A percentile compares a stretch with the other conserved stretches of the same genome.
Conservation (phyloP, 108 stramenopile species). For the Craspedostauros australis region DNA sequence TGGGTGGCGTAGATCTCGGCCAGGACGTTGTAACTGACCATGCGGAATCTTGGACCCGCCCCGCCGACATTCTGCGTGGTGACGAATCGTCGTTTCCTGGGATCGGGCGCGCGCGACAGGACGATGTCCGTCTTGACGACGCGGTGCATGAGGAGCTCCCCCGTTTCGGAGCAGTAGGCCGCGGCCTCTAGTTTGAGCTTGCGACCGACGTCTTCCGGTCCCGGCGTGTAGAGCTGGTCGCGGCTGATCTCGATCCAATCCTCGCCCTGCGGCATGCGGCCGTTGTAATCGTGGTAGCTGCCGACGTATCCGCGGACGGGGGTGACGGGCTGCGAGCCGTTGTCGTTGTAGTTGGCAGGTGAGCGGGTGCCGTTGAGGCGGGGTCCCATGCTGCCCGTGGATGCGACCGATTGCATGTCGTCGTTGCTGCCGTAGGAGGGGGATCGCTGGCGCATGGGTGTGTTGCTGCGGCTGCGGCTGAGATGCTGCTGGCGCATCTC, state of each 20-base stretch:
- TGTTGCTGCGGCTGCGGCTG: slow-evolving; percentile 11
- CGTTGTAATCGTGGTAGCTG: slow-evolving; percentile 32
- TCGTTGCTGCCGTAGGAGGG: slow-evolving; percentile 24
- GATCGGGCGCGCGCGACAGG: slow-evolving; percentile 72
- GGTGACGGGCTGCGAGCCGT: slow-evolving; percentile 27
- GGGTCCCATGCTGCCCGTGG: slow-evolving; percentile 18
- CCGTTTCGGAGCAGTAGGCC: slow-evolving; percentile 73
- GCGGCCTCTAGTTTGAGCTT: slow-evolving; percentile 79
- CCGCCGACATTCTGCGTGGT: slow-evolving; percentile 54
- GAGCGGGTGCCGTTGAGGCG: slow-evolving; percentile 24
- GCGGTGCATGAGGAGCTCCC: slow-evolving; percentile 79
- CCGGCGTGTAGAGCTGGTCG: slow-evolving; percentile 73
- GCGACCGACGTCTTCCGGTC: slow-evolving; percentile 66
- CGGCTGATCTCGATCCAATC: slow-evolving; percentile 75
- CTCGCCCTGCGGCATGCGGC: slow-evolving; percentile 33
- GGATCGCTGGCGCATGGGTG: slow-evolving; percentile 23
- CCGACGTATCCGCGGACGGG: slow-evolving; percentile 41
- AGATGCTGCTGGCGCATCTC: slow-evolving; percentile 9
- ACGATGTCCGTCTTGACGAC: slow-evolving; percentile 86
- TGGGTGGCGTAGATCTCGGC: slow-evolving; percentile 98
- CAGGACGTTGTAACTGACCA: slow-evolving; percentile 94
- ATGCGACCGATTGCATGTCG: slow-evolving; percentile 29
- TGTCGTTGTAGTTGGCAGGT: slow-evolving; percentile 4
- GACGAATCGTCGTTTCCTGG: slow-evolving; percentile 70
- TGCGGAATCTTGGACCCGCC: slow-evolving; percentile 80